A percentile compares a stretch with the other conserved stretches of the same genome.
phyloP scores from a whole-genome alignment of 2,329 filamentous ascomycete species.

The Drechslera avenae region DNA sequence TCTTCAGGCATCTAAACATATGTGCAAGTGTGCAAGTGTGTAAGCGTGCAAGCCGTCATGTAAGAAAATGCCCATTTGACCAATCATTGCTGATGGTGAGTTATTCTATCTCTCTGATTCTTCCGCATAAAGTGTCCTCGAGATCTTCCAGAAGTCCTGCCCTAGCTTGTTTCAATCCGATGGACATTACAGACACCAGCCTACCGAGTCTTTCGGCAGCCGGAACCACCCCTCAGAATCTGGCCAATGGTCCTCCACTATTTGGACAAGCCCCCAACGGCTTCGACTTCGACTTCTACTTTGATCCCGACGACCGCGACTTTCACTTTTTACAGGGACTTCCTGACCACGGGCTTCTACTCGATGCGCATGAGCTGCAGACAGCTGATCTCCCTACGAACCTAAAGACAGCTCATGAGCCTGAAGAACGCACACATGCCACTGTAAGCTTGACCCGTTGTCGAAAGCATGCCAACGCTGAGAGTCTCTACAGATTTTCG shows the following conservation, averaged over 20 bases:
- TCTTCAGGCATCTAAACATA: conserved; percentile 9
- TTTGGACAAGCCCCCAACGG: neutral
- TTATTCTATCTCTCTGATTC: neutral
- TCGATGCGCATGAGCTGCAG: no score
- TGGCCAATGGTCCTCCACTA: neutral
- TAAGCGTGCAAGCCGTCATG: conserved; percentile 18
- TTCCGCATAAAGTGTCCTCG: neutral
- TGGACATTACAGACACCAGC: neutral
- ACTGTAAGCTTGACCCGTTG: no score
- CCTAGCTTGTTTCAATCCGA: neutral
- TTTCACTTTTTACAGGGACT: no score
- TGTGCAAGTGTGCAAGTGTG: conserved; percentile 13
- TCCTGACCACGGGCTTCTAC: no score
- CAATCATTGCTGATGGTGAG: neutral
- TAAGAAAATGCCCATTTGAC: neutral
- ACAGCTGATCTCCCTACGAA: no score
- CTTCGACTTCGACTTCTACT: neutral
- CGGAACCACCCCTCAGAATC: no score
- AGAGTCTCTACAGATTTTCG: no score
- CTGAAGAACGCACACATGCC: no score
- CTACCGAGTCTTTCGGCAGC: neutral
- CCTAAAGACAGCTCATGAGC: no score
- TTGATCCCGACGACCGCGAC: no score
- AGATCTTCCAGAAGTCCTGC: no score
- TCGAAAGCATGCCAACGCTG: no score